A percentile compares a stretch with the other conserved stretches of the same genome.
These are phyloP conservation scores for Sugiyamaella grinbergsii DNA, from an alignment of 1,139 yeast species.

Conservation along the genomic window DNA sequence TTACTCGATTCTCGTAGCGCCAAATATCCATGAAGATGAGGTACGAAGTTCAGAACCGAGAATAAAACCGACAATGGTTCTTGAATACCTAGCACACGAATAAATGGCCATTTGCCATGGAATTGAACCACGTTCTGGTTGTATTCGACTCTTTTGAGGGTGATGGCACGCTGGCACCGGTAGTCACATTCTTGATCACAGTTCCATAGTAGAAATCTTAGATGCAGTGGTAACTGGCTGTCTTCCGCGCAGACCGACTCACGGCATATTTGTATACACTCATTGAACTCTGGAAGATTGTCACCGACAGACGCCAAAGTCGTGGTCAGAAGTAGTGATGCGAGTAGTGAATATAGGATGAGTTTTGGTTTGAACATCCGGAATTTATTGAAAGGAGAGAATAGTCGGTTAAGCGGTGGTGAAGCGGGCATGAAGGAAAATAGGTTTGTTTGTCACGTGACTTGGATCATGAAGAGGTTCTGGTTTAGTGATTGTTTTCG, in stretches of 20 bases:
- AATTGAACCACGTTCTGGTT: conserved; percentile 70
- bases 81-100: conserved; percentile 72
- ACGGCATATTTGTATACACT: conserved; percentile 66
- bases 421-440: not conserved
- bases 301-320: conserved; percentile 73
- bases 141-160: conserved; percentile 51
- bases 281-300: conserved; percentile 64
- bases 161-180: conserved; percentile 78
- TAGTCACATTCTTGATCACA: conserved; percentile 88
- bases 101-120: conserved; percentile 98
- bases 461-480: no score
- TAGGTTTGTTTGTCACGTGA: not conserved
- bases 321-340: conserved; percentile 5
- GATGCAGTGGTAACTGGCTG: conserved; percentile 48
- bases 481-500: no score
- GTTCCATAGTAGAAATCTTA: conserved; percentile 67
- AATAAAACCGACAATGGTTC: conserved; percentile 82
- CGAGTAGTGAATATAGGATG: not conserved
- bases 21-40: conserved; percentile 67
- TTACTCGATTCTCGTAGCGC: conserved; percentile 27
- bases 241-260: conserved; percentile 42
- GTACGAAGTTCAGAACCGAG: conserved; percentile 74
- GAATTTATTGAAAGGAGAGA: no score
- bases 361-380: conserved; percentile 1
- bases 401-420: no score